Base-by-base conservation (phyloP, 352 stramenopile genomes). In the Globisporangium iwayamae region DNA sequence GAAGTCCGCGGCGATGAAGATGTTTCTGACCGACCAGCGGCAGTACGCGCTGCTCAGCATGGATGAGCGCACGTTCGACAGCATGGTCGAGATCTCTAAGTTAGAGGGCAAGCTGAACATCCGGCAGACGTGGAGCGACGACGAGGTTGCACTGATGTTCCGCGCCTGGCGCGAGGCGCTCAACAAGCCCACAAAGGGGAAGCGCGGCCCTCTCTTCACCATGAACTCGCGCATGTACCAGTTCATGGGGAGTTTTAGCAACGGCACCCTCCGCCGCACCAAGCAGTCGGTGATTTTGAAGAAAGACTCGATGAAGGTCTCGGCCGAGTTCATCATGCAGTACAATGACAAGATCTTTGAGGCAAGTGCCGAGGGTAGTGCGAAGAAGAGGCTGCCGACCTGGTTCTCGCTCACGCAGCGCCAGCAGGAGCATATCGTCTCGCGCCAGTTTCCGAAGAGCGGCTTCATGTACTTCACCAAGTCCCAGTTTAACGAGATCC, bases 391-490 rank as follows among this genome's bases (percentile, higher is more conserved):
- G 4, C 41, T 39, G 3, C 4, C 25, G 2, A 54, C 20, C 25
- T 66, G 61, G 61, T 61, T 61, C 41, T 22, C 51, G 18, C 61
- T 66, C 38, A 13, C 41, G 4, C 30, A 16, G 41, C 46, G 45
- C 8, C 52, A 66, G 16, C 61, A 66, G 22, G 61, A 66, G 52
- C 43, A 52, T 13, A 13, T 66, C 25, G 61, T 66, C 13, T 22
- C 52, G 22, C 39, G 34, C 4, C 34, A 61, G n/a, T 60, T 50
- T 30, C 25, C 39, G 18, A 66, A 61, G 45, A 54, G 18, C 13
- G 47, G 61, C 61, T 66, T 66, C 28, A 57, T 66, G 52, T 66
- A 66, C 61, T 61, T 66, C 14, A 34, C 52, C 7, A 28, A 59
- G 11, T 18, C 61, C 3, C 61, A 61, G 52, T 61, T 61, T 13